phyloP scores from a whole-genome alignment of 2,329 filamentous ascomycete species.

The Trichoderma hamatum region DNA sequence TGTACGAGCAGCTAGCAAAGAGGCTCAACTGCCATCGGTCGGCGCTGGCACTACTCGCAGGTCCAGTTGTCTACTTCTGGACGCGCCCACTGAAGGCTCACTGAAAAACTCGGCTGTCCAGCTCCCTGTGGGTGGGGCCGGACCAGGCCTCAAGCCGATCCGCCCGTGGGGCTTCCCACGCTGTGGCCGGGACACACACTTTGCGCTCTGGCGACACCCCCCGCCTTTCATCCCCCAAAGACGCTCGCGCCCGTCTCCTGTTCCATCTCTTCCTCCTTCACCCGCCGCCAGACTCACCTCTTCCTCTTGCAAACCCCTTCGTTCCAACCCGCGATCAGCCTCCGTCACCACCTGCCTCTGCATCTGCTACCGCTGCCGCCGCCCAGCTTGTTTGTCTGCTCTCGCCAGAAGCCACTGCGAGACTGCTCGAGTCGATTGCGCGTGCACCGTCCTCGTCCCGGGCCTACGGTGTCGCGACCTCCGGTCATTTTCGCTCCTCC shows the following conservation, averaged over 20 bases:
- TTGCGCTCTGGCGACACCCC: slow-evolving; percentile 22
- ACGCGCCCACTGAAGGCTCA: neutral
- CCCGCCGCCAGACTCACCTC: neutral
- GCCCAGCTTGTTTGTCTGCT: neutral
- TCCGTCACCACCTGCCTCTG: neutral
- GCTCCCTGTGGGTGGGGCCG: slow-evolving; percentile 27
- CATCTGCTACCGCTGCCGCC: neutral
- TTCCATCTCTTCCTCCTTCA: slow-evolving; percentile 26
- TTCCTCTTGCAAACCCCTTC: neutral
- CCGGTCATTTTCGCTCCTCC: slow-evolving; percentile 17
- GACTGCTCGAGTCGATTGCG: slow-evolving; percentile 19
- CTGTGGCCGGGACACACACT: slow-evolving; percentile 26
- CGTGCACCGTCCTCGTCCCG: slow-evolving; percentile 22
- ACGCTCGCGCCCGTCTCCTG: slow-evolving; percentile 24
- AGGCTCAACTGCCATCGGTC: no score
- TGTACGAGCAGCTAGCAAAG: no score
- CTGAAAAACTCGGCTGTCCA: slow-evolving; percentile 23
- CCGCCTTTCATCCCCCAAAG: slow-evolving; percentile 23
- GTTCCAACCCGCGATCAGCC: neutral
- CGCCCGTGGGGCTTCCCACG: slow-evolving; percentile 29
- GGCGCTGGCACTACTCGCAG: neutral
- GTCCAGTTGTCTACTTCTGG: neutral
- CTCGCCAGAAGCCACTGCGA: neutral
- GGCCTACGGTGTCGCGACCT: slow-evolving; percentile 30
- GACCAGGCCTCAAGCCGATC: slow-evolving; percentile 30